phyloP scores from a whole-genome alignment of 2,329 filamentous ascomycete genomes.

The Lachnum nothofagi region DNA sequence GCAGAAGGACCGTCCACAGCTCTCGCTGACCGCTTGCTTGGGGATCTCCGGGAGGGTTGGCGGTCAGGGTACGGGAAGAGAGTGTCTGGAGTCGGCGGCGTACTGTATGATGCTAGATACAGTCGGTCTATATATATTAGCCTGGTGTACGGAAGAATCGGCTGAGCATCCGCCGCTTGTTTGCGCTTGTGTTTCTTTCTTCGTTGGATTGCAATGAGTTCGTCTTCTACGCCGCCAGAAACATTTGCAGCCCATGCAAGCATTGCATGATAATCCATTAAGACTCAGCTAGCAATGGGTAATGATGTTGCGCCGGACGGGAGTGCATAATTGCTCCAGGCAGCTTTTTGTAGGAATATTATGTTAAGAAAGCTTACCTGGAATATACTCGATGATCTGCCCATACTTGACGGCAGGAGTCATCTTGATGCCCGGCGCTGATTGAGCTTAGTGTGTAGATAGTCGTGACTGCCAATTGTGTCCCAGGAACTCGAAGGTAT shows the following conservation, averaged over 20 bases:
- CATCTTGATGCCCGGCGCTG: constrained; percentile 31
- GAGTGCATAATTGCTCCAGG: constrained; percentile 13
- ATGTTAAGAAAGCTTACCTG: constrained; percentile 55
- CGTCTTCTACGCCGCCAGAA: constrained; percentile 10
- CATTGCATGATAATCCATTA: constrained; percentile 20
- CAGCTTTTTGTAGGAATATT: constrained; percentile 5
- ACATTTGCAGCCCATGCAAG: constrained; percentile 25
- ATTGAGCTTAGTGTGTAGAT: constrained; percentile 5
- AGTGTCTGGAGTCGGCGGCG: constrained; percentile 73
- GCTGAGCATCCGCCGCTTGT: constrained; percentile 1
- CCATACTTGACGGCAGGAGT: constrained; percentile 56
- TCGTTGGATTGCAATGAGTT: constrained; percentile 6
- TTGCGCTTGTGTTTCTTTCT: constrained; percentile 6
- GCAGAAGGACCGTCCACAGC: constrained; percentile 54
- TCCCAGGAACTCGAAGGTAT: constrained; percentile 8
- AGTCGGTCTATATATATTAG: constrained; percentile 68
- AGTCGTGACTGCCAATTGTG: constrained; percentile 19
- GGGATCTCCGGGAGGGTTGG: constrained; percentile 54
- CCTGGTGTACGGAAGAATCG: constrained; percentile 23
- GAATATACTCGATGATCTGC: constrained; percentile 93
- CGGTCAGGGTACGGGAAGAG: constrained; percentile 73
- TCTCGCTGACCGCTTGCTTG: constrained; percentile 69
- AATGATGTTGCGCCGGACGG: constrained; percentile 19
- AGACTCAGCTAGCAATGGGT: constrained; percentile 17
- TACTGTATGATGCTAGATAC: constrained; percentile 87